Evolutionary conservation across 352 stramenopile species (phyloP).

Genomic region (Globisporangium nagaii): DNA sequence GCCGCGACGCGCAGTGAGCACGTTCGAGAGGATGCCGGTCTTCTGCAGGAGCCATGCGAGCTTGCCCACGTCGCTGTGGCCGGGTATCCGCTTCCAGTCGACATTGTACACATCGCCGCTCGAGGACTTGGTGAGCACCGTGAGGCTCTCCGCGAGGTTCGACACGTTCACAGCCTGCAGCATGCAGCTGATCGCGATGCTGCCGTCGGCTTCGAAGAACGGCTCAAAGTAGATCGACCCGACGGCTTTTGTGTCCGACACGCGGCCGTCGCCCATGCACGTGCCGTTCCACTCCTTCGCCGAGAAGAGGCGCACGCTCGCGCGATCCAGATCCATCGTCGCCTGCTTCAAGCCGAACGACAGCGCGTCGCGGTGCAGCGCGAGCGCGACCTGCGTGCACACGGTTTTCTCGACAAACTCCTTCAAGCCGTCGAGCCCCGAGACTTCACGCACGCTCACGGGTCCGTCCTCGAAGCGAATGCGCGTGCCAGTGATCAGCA

Average conservation of each 20-base stretch:
- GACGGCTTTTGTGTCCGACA: conserved; percentile 63
- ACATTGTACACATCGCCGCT: conserved; percentile 51
- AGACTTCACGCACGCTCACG: conserved; percentile 53
- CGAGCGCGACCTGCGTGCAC: conserved; percentile 65
- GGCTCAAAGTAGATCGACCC: conserved; percentile 75
- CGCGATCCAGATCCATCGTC: conserved; percentile 67
- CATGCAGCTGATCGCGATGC: conserved; percentile 65
- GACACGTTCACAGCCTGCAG: conserved; percentile 56
- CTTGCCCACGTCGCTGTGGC: conserved; percentile 59
- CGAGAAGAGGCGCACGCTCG: conserved; percentile 67
- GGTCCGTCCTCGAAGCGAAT: conserved; percentile 69
- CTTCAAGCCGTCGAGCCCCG: conserved; percentile 45
- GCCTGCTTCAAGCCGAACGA: conserved; percentile 78
- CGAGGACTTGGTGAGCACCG: conserved; percentile 30
- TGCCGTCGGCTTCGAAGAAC: conserved; percentile 45
- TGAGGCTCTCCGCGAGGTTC: conserved; percentile 23
- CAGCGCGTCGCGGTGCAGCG: conserved; percentile 59
- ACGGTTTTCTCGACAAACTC: conserved; percentile 73
- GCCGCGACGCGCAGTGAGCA: conserved; percentile 11
- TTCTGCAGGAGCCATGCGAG: conserved; percentile 73
- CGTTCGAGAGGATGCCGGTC: conserved; percentile 38
- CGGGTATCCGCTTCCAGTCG: conserved; percentile 80
- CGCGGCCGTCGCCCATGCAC: conserved; percentile 80
- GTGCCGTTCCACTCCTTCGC: conserved; percentile 78
- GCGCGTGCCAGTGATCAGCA: conserved; percentile 69